These are phyloP conservation scores for Beauveria pseudobassiana DNA, from an alignment of 2,329 filamentous ascomycete species.

Conservation along the genomic window DNA sequence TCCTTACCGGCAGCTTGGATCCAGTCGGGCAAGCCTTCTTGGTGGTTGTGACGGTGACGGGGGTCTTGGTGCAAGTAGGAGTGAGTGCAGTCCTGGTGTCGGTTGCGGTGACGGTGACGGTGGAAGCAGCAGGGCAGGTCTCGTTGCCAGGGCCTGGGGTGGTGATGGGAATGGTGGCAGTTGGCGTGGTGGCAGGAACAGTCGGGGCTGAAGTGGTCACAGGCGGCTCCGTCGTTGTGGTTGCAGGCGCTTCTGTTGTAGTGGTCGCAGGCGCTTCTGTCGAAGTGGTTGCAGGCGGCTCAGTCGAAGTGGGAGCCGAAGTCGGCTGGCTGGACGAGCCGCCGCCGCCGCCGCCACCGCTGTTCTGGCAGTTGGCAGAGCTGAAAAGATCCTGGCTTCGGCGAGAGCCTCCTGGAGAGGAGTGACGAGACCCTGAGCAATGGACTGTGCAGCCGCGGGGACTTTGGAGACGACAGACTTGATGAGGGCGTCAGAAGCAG, in stretches of 20 bases:
- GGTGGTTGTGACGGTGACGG: slow-evolving; percentile 8
- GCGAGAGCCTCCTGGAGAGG: slow-evolving; percentile 19
- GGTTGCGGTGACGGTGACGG: slow-evolving; percentile 8
- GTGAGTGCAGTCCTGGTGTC: slow-evolving; percentile 7
- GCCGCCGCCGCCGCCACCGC: slow-evolving; percentile 3
- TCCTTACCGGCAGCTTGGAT: slow-evolving; percentile 10
- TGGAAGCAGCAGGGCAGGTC: slow-evolving; percentile 9
- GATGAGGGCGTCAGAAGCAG: slow-evolving; percentile 21
- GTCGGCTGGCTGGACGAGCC: background rate
- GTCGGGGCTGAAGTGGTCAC: slow-evolving; percentile 1
- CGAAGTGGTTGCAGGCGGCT: background rate
- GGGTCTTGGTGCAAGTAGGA: slow-evolving; percentile 8
- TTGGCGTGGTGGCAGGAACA: background rate
- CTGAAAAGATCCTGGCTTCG: slow-evolving; percentile 19
- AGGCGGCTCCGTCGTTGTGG: slow-evolving; percentile 2
- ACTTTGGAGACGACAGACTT: slow-evolving; percentile 23
- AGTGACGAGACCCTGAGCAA: slow-evolving; percentile 20
- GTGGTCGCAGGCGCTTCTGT: background rate
- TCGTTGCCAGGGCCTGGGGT: slow-evolving; percentile 7
- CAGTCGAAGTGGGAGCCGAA: background rate
- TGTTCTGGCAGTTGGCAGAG: slow-evolving; percentile 23
- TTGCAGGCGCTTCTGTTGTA: background rate
- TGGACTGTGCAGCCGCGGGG: slow-evolving; percentile 20
- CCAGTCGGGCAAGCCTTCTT: slow-evolving; percentile 9
- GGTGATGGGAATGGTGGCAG: background rate